Conservation (phyloP, 139 green algal genomes). For the Picochlorum sp. region DNA sequence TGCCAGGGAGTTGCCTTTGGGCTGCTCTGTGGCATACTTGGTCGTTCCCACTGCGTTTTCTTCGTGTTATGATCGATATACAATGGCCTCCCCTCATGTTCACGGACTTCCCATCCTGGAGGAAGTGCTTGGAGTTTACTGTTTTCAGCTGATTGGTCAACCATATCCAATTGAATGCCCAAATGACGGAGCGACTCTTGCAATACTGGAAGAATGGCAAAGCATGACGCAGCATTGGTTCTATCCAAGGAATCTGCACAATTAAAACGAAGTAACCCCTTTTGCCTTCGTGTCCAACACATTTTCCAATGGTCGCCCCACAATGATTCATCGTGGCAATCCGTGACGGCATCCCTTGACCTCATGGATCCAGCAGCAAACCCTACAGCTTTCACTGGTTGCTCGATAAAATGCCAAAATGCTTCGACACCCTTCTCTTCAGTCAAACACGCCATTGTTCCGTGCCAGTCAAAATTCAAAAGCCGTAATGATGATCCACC, state of each 20-base stretch:
- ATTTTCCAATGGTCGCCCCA: slow-evolving; percentile 37
- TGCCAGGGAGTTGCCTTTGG: slow-evolving; percentile 6
- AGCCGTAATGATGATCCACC: slow-evolving; percentile 12
- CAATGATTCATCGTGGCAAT: background rate
- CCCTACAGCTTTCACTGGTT: slow-evolving; percentile 25
- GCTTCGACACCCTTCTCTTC: slow-evolving; percentile 79
- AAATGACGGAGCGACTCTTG: slow-evolving; percentile 48
- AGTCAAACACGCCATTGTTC: slow-evolving; percentile 75
- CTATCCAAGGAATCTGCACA: slow-evolving; percentile 95
- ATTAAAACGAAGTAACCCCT: slow-evolving; percentile 84
- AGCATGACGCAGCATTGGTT: slow-evolving; percentile 95
- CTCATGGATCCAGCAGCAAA: slow-evolving; percentile 6
- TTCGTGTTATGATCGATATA: slow-evolving; percentile 92
- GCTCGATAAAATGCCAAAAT: slow-evolving; percentile 74
- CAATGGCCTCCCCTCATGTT: slow-evolving; percentile 76
- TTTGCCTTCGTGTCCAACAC: slow-evolving; percentile 48
- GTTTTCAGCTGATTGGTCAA: background rate
- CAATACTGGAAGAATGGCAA: slow-evolving; percentile 51
- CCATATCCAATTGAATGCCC: slow-evolving; percentile 45
- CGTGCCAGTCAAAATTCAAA: slow-evolving; percentile 95
- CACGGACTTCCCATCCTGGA: slow-evolving; percentile 78
- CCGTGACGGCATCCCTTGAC: slow-evolving; percentile 1
- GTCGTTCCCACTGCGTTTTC: slow-evolving; percentile 73
- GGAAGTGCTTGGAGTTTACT: slow-evolving; percentile 10
- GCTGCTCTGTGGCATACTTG: slow-evolving; percentile 13